Conservation (phyloP, 345 rosid genomes). For the Gossypium ekmanianum region DNA sequence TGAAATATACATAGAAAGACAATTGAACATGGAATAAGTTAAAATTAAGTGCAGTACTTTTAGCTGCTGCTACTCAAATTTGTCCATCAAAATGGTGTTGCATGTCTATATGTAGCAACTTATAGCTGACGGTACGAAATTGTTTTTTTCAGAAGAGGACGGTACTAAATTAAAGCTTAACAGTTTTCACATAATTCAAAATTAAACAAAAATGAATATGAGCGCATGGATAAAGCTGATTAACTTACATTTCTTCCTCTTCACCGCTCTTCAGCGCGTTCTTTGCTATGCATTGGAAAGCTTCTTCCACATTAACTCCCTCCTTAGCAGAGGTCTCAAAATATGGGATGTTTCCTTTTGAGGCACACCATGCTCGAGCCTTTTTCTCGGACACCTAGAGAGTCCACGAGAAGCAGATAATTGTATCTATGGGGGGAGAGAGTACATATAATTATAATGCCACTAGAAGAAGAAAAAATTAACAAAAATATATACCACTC, state of each 20-base stretch:
- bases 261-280: slow-evolving; percentile 60
- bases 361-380: slow-evolving; percentile 97
- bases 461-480: background rate
- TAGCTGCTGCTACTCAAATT: background rate
- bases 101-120: background rate
- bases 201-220: background rate
- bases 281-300: slow-evolving; percentile 88
- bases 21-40: background rate
- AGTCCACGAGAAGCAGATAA: slow-evolving; percentile 8
- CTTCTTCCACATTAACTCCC: slow-evolving; percentile 93
- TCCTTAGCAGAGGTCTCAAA: slow-evolving; percentile 99
- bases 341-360: slow-evolving; percentile 94
- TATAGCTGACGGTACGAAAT: background rate
- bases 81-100: background rate
- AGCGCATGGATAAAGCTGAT: background rate
- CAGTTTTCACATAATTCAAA: background rate
- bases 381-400: slow-evolving; percentile 89
- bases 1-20: no score
- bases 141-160: background rate
- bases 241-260: slow-evolving; percentile 88
- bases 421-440: background rate
- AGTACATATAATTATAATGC: background rate
- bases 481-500: slow-evolving; percentile 61
- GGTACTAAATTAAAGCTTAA: background rate
- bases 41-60: background rate